These are phyloP conservation scores for Hsuehochloa calcarea DNA, from an alignment of 176 grass and related monocot genomes.

Conservation along the genomic window DNA sequence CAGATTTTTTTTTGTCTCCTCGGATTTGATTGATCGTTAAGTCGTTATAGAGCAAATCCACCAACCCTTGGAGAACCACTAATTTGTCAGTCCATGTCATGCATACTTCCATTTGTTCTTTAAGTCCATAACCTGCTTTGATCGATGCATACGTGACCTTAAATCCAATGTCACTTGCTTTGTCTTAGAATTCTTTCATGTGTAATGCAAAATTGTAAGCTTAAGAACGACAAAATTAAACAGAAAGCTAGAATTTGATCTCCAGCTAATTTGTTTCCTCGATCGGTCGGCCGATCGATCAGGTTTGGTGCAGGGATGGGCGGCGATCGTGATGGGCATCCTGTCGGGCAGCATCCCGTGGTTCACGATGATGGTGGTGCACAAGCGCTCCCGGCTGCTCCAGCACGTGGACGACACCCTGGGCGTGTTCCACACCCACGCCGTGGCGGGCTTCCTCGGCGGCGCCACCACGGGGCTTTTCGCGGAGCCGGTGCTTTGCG, in stretches of 20 bases:
- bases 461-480: slow-evolving; percentile 81
- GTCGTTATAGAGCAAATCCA: not conserved
- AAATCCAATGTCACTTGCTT: too few relatives aligned
- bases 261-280: not conserved
- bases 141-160: too few relatives aligned
- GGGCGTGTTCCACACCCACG: slow-evolving; percentile 95
- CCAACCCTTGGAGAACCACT: not conserved
- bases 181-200: too few relatives aligned
- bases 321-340: slow-evolving; percentile 82
- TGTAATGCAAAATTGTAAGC: too few relatives aligned
- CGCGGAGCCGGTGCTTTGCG: slow-evolving; percentile 68
- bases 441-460: slow-evolving; percentile 82
- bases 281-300: slow-evolving; percentile 24
- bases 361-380: slow-evolving; percentile 99
- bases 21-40: not conserved
- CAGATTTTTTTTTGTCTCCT: not conserved
- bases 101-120: not conserved
- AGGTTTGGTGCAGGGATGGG: slow-evolving; percentile 91
- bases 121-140: too few relatives aligned
- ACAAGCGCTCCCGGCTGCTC: slow-evolving; percentile 74
- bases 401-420: slow-evolving; percentile 90
- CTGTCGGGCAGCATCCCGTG: slow-evolving; percentile 89
- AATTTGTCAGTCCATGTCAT: not conserved
- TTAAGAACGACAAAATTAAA: too few relatives aligned
- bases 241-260: not conserved